A percentile compares a stretch with the other conserved stretches of the same genome.
Conservation (phyloP, 345 rosid species). For the Populus tremula region DNA sequence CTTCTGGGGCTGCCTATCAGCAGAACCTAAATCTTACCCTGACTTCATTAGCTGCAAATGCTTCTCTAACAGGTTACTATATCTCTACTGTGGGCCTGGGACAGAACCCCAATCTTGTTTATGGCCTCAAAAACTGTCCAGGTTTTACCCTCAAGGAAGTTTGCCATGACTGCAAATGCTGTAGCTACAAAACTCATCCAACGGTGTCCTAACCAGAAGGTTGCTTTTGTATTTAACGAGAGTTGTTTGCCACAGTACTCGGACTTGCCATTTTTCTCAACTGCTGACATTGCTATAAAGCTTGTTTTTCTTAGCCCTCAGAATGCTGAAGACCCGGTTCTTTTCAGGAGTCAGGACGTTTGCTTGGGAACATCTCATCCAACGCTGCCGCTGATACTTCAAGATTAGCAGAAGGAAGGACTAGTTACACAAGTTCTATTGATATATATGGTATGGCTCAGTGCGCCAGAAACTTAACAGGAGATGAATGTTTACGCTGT, state of each 20-base stretch:
- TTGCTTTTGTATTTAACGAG: slow-evolving; percentile 19
- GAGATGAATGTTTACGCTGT: slow-evolving; percentile 25
- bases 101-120: slow-evolving; percentile 1
- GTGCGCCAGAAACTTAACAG: slow-evolving; percentile 35
- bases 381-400: slow-evolving; percentile 26
- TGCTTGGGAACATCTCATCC: slow-evolving; percentile 19
- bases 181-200: slow-evolving; percentile 10
- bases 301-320: accelerated
- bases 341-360: slow-evolving; percentile 16
- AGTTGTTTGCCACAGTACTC: slow-evolving; percentile 28
- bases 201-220: slow-evolving; percentile 26
- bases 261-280: slow-evolving; percentile 26
- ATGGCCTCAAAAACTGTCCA: slow-evolving; percentile 31
- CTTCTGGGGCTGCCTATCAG: slow-evolving; percentile 21
- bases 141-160: slow-evolving; percentile 15
- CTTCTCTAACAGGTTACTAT: slow-evolving; percentile 22
- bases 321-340: slow-evolving; percentile 2
- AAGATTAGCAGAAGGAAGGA: slow-evolving; percentile 23
- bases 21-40: slow-evolving; percentile 24
- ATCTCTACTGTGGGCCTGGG: slow-evolving; percentile 8
- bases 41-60: slow-evolving; percentile 24
- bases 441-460: slow-evolving; percentile 36
- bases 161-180: slow-evolving; percentile 24
- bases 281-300: not conserved
- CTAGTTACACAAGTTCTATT: not conserved